Conservation (phyloP, 306 rosid genomes). For the Quercus engelmannii region DNA sequence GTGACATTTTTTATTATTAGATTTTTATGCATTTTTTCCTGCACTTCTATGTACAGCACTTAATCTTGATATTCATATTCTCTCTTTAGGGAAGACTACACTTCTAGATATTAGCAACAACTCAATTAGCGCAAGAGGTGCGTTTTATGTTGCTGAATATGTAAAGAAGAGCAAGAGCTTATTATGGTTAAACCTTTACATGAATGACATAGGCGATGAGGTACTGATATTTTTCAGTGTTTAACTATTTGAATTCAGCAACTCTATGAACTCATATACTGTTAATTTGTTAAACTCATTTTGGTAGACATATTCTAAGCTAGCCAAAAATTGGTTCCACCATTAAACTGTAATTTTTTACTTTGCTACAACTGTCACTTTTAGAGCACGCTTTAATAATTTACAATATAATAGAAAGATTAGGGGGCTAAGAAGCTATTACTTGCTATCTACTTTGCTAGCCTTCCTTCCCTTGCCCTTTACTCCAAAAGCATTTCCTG, state of each 20-base stretch:
- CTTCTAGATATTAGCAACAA: conserved; percentile 88
- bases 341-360: not conserved
- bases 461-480: too few relatives aligned
- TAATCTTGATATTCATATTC: conserved; percentile 30
- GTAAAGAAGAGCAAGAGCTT: conserved; percentile 69
- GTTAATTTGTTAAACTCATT: not conserved
- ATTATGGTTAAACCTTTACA: conserved; percentile 76
- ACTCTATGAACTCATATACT: conserved; percentile 6
- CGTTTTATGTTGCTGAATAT: conserved; percentile 76
- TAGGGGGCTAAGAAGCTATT: too few relatives aligned
- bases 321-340: conserved; percentile 2
- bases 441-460: too few relatives aligned
- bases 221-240: conserved; percentile 38
- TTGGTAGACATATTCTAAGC: not conserved
- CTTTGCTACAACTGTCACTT: not conserved
- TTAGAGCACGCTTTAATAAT: too few relatives aligned
- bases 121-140: conserved; percentile 80
- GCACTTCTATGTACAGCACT: conserved; percentile 5
- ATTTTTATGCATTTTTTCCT: conserved; percentile 2
- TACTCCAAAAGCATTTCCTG: too few relatives aligned
- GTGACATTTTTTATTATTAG: conserved; percentile 17
- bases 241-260: conserved; percentile 9
- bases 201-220: conserved; percentile 98
- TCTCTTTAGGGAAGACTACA: conserved; percentile 65
- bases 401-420: too few relatives aligned